These are phyloP conservation scores for Hygrophorus pudorinus DNA, from an alignment of 768 basidiomycete species.

Conservation along the genomic window DNA sequence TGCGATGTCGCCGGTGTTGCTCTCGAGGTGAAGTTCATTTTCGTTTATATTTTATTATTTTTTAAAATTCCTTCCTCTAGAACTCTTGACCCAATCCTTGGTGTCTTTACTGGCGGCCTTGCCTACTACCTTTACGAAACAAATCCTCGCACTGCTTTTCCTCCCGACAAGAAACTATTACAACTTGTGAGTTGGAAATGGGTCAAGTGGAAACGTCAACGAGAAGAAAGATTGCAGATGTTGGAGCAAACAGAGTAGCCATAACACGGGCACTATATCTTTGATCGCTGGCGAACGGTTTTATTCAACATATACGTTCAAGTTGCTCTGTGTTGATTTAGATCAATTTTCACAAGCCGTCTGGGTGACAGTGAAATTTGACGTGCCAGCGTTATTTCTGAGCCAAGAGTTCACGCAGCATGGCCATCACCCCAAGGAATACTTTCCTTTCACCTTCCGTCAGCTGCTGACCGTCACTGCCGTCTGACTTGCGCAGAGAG, in stretches of 20 bases:
- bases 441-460: slow-evolving; percentile 30
- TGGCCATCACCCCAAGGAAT: slow-evolving; percentile 42
- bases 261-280: too few species aligned
- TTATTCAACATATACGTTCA: too few species aligned
- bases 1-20: too few species aligned
- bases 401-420: slow-evolving; percentile 28
- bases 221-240: background rate
- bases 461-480: slow-evolving; percentile 17
- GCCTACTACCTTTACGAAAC: slow-evolving; percentile 77
- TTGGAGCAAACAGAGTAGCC: background rate
- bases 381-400: slow-evolving; percentile 4
- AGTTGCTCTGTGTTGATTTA: too few species aligned
- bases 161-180: slow-evolving; percentile 42
- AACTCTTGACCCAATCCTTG: slow-evolving; percentile 59
- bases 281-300: too few species aligned
- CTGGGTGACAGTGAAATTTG: background rate
- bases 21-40: too few species aligned
- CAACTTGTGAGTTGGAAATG: slow-evolving; percentile 62
- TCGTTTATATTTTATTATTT: background rate
- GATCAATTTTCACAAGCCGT: too few species aligned
- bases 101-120: slow-evolving; percentile 66
- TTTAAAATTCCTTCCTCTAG: slow-evolving; percentile 30
- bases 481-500: slow-evolving; percentile 40
- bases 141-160: slow-evolving; percentile 62
- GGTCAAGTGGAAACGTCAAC: slow-evolving; percentile 26